Percentiles rank a stretch among this genome's conserved stretches.
Conservation (phyloP, 768 basidiomycete genomes). For the Russula olivacea region DNA sequence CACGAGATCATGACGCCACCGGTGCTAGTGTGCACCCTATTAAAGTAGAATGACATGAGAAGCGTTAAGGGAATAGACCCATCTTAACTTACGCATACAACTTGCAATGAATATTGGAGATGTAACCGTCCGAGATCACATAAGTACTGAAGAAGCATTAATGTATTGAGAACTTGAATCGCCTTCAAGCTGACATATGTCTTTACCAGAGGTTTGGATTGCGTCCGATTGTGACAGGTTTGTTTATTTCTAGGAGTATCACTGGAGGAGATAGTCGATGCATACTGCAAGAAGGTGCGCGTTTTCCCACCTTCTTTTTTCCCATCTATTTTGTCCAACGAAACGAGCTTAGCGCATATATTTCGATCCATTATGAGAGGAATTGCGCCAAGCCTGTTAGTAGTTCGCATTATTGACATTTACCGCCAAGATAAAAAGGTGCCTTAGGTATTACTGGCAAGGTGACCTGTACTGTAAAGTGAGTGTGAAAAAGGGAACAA, state of each 20-base stretch:
- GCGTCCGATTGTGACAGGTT: constrained; percentile 64
- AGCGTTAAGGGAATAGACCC: neutral
- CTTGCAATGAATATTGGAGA: constrained; percentile 72
- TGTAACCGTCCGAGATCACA: constrained; percentile 52
- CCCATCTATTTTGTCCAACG: constrained; percentile 45
- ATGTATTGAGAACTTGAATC: neutral
- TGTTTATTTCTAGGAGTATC: constrained; percentile 53
- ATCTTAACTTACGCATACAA: constrained; percentile 61
- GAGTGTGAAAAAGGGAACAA: too few relatives aligned
- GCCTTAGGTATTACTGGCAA: neutral
- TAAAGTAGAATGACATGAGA: neutral
- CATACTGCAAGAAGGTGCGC: neutral
- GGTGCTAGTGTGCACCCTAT: constrained; percentile 60
- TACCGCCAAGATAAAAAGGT: neutral
- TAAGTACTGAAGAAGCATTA: constrained; percentile 41
- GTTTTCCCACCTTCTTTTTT: constrained; percentile 53
- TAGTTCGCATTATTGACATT: too few relatives aligned
- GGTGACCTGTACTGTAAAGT: neutral
- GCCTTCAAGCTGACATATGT: neutral
- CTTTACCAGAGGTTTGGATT: constrained; percentile 61
- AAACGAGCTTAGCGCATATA: constrained; percentile 72
- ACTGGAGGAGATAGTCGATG: constrained; percentile 35
- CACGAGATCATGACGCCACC: constrained; percentile 77
- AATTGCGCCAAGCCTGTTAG: neutral
- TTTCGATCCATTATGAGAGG: constrained; percentile 1